phyloP scores from a whole-genome alignment of 192 early-diverging fungal species.

The Backusella sp. region DNA sequence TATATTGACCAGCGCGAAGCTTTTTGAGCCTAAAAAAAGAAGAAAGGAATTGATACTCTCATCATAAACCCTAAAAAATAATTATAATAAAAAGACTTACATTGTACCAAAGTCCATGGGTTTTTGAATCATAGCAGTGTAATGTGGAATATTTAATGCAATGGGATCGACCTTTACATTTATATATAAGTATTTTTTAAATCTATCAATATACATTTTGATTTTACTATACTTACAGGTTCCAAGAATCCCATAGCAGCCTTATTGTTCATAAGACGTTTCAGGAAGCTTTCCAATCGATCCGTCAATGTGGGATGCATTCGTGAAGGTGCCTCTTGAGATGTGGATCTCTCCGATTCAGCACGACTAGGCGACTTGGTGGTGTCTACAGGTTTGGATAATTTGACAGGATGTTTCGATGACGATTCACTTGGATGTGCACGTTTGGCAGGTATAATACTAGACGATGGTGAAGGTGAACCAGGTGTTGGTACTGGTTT shows the following conservation, averaged over 20 bases:
- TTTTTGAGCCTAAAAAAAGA: constrained; percentile 35
- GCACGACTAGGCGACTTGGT: neutral
- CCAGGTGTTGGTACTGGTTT: neutral
- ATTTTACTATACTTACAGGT: constrained; percentile 34
- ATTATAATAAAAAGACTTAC: constrained; percentile 2
- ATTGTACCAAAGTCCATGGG: constrained; percentile 80
- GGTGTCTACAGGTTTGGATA: neutral
- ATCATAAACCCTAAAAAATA: neutral
- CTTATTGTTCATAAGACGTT: constrained; percentile 39
- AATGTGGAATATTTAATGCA: constrained; percentile 46
- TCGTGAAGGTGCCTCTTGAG: neutral
- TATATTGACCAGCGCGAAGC: constrained; percentile 33
- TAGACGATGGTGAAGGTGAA: neutral
- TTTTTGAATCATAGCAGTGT: constrained; percentile 49
- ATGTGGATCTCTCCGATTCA: neutral
- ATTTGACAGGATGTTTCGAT: neutral
- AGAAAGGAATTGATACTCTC: neutral
- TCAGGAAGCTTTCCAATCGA: constrained; percentile 26
- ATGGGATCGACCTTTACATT: constrained; percentile 41
- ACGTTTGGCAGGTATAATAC: neutral
- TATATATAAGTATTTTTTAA: neutral
- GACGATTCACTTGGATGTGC: neutral
- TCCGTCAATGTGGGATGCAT: constrained; percentile 25
- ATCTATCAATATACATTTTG: too few relatives aligned
- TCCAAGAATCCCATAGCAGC: constrained; percentile 39